Conservation (phyloP, 345 rosid genomes). For the Rhodomyrtus tomentosa region DNA sequence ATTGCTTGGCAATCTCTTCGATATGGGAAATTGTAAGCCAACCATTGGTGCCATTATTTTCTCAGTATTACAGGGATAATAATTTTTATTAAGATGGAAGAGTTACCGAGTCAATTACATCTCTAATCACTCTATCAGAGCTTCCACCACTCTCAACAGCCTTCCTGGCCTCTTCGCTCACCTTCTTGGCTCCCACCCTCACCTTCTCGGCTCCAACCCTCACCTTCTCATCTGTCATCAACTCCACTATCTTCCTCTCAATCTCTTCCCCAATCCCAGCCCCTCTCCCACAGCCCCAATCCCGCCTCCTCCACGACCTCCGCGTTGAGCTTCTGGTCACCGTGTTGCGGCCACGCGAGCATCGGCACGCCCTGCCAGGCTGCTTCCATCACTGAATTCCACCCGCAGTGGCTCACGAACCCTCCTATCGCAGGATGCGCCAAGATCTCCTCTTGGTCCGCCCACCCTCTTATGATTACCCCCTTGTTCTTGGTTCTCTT, state of each 20-base stretch:
- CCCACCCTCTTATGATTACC: constrained; percentile 9
- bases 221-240: constrained; percentile 17
- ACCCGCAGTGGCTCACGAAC: constrained; percentile 7
- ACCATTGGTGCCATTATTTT: neutral
- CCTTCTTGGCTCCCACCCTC: constrained; percentile 5
- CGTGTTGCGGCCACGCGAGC: constrained; percentile 30
- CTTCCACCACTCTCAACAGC: constrained; percentile 15
- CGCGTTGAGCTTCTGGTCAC: constrained; percentile 31
- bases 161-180: constrained; percentile 19
- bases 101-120: neutral
- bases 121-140: neutral
- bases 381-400: constrained; percentile 35
- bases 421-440: constrained; percentile 23
- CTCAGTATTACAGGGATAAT: neutral
- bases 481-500: no score
- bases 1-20: neutral
- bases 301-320: constrained; percentile 13
- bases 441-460: constrained; percentile 22
- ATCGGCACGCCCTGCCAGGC: constrained; percentile 19
- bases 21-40: neutral
- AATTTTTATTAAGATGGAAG: neutral
- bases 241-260: constrained; percentile 7
- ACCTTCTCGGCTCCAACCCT: constrained; percentile 9
- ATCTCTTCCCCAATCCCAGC: constrained; percentile 33
- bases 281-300: constrained; percentile 13